Base-by-base conservation (phyloP, 371 early-diverging fungal species). In the Blakeslea trispora region DNA sequence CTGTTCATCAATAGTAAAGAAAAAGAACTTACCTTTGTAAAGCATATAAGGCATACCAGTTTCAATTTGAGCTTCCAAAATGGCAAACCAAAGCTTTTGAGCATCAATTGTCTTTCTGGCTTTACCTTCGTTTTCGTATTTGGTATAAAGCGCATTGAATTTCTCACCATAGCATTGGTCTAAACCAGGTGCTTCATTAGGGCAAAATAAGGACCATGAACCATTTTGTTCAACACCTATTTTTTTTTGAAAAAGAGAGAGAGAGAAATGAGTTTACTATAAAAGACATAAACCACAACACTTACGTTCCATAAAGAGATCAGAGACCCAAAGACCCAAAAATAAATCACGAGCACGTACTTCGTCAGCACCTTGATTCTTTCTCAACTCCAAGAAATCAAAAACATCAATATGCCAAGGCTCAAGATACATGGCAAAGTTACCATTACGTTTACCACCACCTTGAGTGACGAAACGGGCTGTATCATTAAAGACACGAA, bases 371-470 rank as follows among this genome's bases (percentile, higher is more conserved):
- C 99, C 99, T 50, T 94, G 93, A 85, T 99, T 99, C 85, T 99
- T 99, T 75, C 93, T 90, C 61, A 99, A 75, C 55, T 99, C 99
- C 53, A 99, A 74, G 76, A 99, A 99, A 48, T 95, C 96, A 75
- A 99, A 97, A 14, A 99, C 87, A 71, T 99, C 99, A 5, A 94
- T 85, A 68, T 99, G 99, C 99, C 99, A 99, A 10, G 99, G 99
- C 75, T 99, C 99, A 42, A 99, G 80, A 75, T 96, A 99, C 66
- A 99, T 90, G 53, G 99, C 99, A 77, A 99, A 98, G 7, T 98
- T 96, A n/a, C 99, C 98, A 3, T 98, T 96, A 21, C 99, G 89
- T 83, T 98, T 99, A 81, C 97, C 98, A 42, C 99, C 99, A 47
- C 99, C 99, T 75, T 99, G 99, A 71, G 98, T 97, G 17, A 99